Percentiles rank a stretch among this genome's conserved stretches.
These are phyloP conservation scores for Ceratobasidium sp. DNA, from an alignment of 1,284 basidiomycete species.

Conservation along the genomic window DNA sequence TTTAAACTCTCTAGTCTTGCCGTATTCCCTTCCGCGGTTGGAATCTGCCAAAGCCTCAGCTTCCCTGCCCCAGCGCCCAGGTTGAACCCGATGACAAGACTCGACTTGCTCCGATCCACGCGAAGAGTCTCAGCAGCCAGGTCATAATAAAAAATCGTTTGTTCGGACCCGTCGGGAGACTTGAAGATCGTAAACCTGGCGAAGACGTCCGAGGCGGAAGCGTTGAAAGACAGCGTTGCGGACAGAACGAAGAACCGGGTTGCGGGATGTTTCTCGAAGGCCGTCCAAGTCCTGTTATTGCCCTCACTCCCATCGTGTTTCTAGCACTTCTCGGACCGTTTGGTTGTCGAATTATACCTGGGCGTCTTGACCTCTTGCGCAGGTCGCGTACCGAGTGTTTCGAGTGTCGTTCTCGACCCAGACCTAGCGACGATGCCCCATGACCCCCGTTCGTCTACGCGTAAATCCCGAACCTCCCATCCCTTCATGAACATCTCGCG, in stretches of 20 bases:
- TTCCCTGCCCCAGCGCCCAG: slow-evolving; percentile 22
- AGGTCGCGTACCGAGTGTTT: slow-evolving; percentile 39
- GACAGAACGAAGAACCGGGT: slow-evolving; percentile 33
- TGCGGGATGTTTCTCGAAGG: slow-evolving; percentile 17
- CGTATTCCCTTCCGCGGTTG: slow-evolving; percentile 1
- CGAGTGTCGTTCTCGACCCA: slow-evolving; percentile 15
- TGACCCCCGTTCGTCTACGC: slow-evolving; percentile 21
- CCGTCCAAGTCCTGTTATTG: slow-evolving; percentile 13
- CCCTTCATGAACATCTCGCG: slow-evolving; percentile 43
- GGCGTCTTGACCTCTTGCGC: slow-evolving; percentile 22
- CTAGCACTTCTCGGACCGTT: slow-evolving; percentile 40
- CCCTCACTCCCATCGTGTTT: not conserved
- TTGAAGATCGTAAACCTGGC: slow-evolving; percentile 41
- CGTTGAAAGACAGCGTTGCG: slow-evolving; percentile 31
- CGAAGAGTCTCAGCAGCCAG: slow-evolving; percentile 39
- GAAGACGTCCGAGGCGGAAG: not conserved
- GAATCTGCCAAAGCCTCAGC: slow-evolving; percentile 32
- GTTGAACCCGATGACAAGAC: slow-evolving; percentile 39
- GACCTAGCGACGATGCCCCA: slow-evolving; percentile 41
- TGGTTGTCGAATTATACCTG: slow-evolving; percentile 15
- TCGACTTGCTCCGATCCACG: slow-evolving; percentile 37
- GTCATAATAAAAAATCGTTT: slow-evolving; percentile 37
- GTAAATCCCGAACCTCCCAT: slow-evolving; percentile 29
- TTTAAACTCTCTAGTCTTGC: slow-evolving; percentile 27
- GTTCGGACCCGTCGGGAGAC: slow-evolving; percentile 34